Evolutionary conservation across 768 basidiomycete species (phyloP).

Genomic region (Boletellus emodensis): DNA sequence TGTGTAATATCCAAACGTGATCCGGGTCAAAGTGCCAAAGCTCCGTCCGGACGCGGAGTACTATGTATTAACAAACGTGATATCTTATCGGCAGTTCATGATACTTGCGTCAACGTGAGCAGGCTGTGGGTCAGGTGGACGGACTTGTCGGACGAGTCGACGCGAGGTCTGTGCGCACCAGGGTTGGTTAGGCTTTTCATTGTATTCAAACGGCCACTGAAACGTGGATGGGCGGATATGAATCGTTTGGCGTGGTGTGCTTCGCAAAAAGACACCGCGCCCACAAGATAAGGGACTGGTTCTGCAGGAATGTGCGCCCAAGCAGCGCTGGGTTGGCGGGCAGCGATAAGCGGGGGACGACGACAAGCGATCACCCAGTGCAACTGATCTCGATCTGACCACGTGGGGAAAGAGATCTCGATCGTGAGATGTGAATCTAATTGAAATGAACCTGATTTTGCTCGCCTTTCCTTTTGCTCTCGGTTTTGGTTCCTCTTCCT

Average conservation of each 20-base stretch:
- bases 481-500: conserved; percentile 25
- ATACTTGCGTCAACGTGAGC: too few species aligned
- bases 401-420: conserved; percentile 29
- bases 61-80: too few species aligned
- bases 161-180: background rate
- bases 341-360: too few species aligned
- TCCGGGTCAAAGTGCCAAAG: too few species aligned
- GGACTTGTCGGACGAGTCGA: background rate
- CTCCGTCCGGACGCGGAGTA: too few species aligned
- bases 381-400: conserved; percentile 29
- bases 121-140: too few species aligned
- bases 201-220: background rate
- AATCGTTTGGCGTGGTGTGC: background rate
- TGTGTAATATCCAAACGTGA: too few species aligned
- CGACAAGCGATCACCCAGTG: conserved; percentile 5
- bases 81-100: too few species aligned
- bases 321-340: too few species aligned
- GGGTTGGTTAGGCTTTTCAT: background rate
- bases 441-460: conserved; percentile 34
- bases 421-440: conserved; percentile 33
- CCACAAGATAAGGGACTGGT: too few species aligned
- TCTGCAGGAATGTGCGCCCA: too few species aligned
- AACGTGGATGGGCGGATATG: background rate
- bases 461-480: conserved; percentile 28
- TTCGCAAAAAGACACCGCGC: too few species aligned